Evolutionary conservation across 2,329 filamentous ascomycete species (phyloP).

Genomic region (Arachnopeziza araneosa): DNA sequence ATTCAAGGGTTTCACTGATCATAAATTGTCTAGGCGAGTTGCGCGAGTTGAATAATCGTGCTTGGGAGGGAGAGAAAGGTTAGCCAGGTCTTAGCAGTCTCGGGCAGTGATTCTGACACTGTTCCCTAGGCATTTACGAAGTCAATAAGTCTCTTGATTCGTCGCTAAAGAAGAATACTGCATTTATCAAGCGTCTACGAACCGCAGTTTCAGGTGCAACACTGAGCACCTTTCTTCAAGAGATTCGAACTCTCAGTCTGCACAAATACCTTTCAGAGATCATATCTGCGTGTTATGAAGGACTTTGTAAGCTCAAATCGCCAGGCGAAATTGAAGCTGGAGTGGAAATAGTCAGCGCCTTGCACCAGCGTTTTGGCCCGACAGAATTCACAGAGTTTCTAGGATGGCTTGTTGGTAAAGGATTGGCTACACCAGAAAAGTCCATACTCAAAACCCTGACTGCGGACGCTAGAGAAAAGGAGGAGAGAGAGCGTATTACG

Average conservation of each 20-base stretch:
- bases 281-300: conserved; percentile 91
- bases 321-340: conserved; percentile 88
- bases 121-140: conserved; percentile 23
- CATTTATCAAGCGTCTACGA: conserved; percentile 92
- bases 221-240: conserved; percentile 77
- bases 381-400: conserved; percentile 85
- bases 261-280: conserved; percentile 98
- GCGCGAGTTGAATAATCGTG: conserved; percentile 78
- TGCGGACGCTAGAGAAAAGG: conserved; percentile 80
- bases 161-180: conserved; percentile 95
- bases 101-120: conserved; percentile 12
- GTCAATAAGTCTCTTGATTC: conserved; percentile 82
- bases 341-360: conserved; percentile 88
- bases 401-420: conserved; percentile 87
- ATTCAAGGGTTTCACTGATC: conserved; percentile 5
- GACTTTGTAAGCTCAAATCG: conserved; percentile 83
- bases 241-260: conserved; percentile 83
- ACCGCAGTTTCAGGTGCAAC: conserved; percentile 80
- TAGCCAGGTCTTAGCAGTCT: conserved; percentile 20
- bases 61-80: conserved; percentile 89
- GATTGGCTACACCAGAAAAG: conserved; percentile 86
- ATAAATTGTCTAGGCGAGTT: conserved; percentile 64
- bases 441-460: conserved; percentile 70
- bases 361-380: conserved; percentile 91
- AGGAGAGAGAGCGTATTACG: conserved; percentile 88